Percentiles rank a stretch among this genome's conserved stretches.
Evolutionary conservation across 805 yeast genomes (phyloP).

Genomic region (Candida ortonii): DNA sequence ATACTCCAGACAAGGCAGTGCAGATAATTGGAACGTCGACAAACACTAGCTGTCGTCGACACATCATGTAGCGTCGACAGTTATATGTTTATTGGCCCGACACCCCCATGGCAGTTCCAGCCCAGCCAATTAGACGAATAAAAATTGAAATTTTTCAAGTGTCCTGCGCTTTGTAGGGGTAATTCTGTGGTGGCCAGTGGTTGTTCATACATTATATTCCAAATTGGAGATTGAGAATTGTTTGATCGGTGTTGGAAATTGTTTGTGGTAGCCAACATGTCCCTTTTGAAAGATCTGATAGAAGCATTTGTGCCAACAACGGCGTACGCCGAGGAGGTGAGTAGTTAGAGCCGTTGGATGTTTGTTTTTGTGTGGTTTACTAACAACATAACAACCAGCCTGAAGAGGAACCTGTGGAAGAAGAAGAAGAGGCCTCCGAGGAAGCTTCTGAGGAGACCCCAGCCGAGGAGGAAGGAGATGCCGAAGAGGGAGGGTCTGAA

Average conservation of each 20-base stretch:
- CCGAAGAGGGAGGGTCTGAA: conserved; percentile 35
- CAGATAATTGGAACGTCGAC: too few relatives aligned
- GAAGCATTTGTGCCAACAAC: conserved; percentile 75
- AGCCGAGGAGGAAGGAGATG: conserved; percentile 28
- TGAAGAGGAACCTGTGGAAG: conserved; percentile 31
- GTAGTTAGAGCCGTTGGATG: too few relatives aligned
- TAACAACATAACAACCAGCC: conserved; percentile 4
- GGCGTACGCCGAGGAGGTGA: conserved; percentile 76
- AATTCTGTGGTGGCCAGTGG: conserved; percentile 1
- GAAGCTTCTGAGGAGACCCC: conserved; percentile 36
- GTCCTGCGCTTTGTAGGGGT: conserved; percentile 5
- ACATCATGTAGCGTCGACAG: too few relatives aligned
- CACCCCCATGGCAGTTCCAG: conserved; percentile 6
- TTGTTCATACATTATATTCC: neutral
- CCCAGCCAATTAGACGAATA: conserved; percentile 25
- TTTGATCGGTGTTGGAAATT: conserved; percentile 3
- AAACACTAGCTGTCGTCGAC: too few relatives aligned
- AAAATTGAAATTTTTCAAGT: conserved; percentile 23
- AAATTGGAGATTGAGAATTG: too few relatives aligned
- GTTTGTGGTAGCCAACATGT: conserved; percentile 22
- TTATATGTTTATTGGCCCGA: neutral
- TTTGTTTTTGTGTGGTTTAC: too few relatives aligned
- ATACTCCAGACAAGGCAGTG: too few relatives aligned
- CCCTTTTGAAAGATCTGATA: conserved; percentile 66
- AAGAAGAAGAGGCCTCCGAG: conserved; percentile 22